These are phyloP conservation scores for Amanita phalloides DNA, from an alignment of 768 basidiomycete species.

Conservation along the genomic window DNA sequence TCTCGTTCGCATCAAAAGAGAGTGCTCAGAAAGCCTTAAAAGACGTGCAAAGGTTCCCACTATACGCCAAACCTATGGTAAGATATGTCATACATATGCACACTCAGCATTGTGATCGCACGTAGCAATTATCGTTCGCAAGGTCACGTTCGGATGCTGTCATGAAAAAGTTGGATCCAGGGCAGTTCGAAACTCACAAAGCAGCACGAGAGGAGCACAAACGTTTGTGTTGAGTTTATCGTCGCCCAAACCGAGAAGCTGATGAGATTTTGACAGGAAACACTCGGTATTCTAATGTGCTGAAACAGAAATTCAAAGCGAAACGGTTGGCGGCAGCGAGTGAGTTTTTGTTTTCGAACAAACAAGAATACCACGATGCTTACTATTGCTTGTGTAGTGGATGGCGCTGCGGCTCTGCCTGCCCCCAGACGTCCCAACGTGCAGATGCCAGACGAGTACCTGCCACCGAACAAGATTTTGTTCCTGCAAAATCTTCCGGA, in stretches of 20 bases:
- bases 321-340: constrained; percentile 78
- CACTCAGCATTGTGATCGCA: neutral
- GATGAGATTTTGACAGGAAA: constrained; percentile 33
- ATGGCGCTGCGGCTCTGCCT: constrained; percentile 54
- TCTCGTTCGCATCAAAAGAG: constrained; percentile 79
- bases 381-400: constrained; percentile 32
- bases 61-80: constrained; percentile 97
- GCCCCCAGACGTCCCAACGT: constrained; percentile 73
- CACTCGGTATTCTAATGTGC: constrained; percentile 81
- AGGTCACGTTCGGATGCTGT: constrained; percentile 83
- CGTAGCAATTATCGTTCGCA: constrained; percentile 92
- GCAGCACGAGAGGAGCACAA: constrained; percentile 68
- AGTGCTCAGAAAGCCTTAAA: constrained; percentile 80
- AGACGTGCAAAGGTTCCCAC: constrained; percentile 88
- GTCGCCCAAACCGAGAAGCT: neutral
- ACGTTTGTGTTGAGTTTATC: constrained; percentile 39
- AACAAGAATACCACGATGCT: constrained; percentile 6
- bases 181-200: constrained; percentile 68
- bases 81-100: constrained; percentile 10
- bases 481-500: constrained; percentile 97
- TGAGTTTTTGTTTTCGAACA: constrained; percentile 20
- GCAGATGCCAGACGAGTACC: constrained; percentile 99
- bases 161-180: constrained; percentile 57
- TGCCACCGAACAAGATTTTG: constrained; percentile 97
- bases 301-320: constrained; percentile 76